A percentile compares a stretch with the other conserved stretches of the same genome.
Evolutionary conservation across 2,329 filamentous ascomycete genomes (phyloP).

Genomic region (Stemphylium beticola): DNA sequence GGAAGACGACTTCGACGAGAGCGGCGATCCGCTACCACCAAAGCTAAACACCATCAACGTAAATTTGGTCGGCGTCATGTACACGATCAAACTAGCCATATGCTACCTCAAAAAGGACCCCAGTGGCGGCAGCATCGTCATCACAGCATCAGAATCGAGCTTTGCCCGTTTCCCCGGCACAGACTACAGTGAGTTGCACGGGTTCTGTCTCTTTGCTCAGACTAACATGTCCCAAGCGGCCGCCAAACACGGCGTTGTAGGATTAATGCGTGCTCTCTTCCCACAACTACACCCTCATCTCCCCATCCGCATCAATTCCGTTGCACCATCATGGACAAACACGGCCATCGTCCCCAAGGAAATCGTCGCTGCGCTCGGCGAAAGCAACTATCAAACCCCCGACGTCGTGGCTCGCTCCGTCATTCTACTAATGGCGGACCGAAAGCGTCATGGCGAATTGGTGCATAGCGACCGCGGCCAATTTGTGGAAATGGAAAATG

Average conservation of each 20-base stretch:
- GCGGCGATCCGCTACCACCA: conserved; percentile 38
- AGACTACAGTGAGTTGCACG: conserved; percentile 38
- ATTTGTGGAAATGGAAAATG: conserved; percentile 40
- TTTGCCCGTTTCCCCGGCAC: conserved; percentile 30
- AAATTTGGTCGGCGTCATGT: conserved; percentile 39
- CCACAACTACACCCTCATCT: conserved; percentile 26
- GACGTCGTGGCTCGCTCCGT: conserved; percentile 36
- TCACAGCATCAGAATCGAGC: conserved; percentile 39
- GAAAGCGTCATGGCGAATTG: conserved; percentile 33
- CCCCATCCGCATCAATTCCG: conserved; percentile 43
- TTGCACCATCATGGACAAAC: conserved; percentile 42
- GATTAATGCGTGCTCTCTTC: conserved; percentile 36
- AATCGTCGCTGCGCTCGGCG: conserved; percentile 23
- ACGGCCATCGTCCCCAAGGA: conserved; percentile 30
- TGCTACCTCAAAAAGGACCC: conserved; percentile 35
- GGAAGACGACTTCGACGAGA: conserved; percentile 38
- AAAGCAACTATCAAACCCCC: conserved; percentile 25
- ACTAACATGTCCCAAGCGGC: conserved; percentile 26
- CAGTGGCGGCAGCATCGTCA: conserved; percentile 40
- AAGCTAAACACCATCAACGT: conserved; percentile 35
- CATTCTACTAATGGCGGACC: conserved; percentile 35
- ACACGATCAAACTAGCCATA: conserved; percentile 39
- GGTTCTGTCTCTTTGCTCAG: neutral
- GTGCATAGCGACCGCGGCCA: conserved; percentile 33
- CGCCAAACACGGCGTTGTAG: conserved; percentile 42